phyloP scores from a whole-genome alignment of 1,139 yeast species.

The Suhomyces panamericanus region DNA sequence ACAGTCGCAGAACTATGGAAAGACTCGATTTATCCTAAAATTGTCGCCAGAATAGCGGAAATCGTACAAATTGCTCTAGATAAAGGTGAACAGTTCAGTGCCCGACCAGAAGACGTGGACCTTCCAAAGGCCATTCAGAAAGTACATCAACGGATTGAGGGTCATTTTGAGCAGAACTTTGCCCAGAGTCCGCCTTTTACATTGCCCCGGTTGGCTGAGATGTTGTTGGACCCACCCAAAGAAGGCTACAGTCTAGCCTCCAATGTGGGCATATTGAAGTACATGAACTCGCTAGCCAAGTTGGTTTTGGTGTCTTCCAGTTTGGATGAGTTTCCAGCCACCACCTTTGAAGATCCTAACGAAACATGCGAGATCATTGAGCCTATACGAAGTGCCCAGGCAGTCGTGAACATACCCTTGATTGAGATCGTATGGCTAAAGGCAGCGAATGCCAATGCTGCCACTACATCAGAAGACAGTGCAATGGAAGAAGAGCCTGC shows the following conservation, averaged over 20 bases:
- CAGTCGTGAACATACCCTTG: slow-evolving; percentile 21
- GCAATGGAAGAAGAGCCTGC: neutral
- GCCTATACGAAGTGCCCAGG: slow-evolving; percentile 11
- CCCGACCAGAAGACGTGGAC: slow-evolving; percentile 18
- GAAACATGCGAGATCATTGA: slow-evolving; percentile 3
- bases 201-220: slow-evolving; percentile 54
- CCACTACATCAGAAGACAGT: neutral
- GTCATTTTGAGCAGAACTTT: slow-evolving; percentile 29
- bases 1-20: neutral
- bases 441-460: slow-evolving; percentile 18
- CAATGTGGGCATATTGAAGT: slow-evolving; percentile 27
- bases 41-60: slow-evolving; percentile 11
- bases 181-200: slow-evolving; percentile 56
- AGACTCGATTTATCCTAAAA: slow-evolving; percentile 12
- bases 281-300: slow-evolving; percentile 32
- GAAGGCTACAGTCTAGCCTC: slow-evolving; percentile 33
- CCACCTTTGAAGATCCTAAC: slow-evolving; percentile 10
- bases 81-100: slow-evolving; percentile 16
- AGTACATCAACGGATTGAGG: slow-evolving; percentile 19
- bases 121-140: slow-evolving; percentile 17
- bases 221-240: slow-evolving; percentile 40
- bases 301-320: slow-evolving; percentile 32
- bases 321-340: slow-evolving; percentile 27
- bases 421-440: slow-evolving; percentile 51
- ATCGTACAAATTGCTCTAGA: slow-evolving; percentile 11